Evolutionary conservation across 139 green algal genomes (phyloP), one percentile per base, ranked within the genome.

Genomic region (Asterochloris sp.): DNA sequence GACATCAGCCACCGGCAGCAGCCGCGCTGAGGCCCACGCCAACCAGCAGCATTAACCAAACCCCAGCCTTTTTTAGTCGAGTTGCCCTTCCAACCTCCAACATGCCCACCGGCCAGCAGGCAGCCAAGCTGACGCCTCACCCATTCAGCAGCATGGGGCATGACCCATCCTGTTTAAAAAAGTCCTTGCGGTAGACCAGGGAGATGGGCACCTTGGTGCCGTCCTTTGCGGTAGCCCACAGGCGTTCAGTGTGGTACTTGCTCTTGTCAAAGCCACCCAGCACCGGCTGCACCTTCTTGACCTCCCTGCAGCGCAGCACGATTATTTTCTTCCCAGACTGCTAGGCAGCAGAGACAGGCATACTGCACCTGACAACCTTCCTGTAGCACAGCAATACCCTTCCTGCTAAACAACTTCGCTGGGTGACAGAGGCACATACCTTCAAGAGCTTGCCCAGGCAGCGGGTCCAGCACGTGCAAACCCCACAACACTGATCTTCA

Each of bases 261-360:
- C 83, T 75, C 28, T 83, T 77, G 82, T 94, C 89, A 83, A 97
- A 98, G 66, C 91, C 93, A 11, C 94, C 94, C 63, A 95, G 89
- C 82, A 98, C 94, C 13, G 92, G 88, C 74, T 91, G 83, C 78
- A 97, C 92, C 83, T 97, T 97, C 86, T 96, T 95, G 6, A 85
- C 73, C 24, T 67, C 83, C 68, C 78, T 88, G 66, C 83, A 69
- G 16, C 9, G 10, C 75, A 71, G 54, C 26, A 62, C 17, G 13
- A 27, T 11, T n/a, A 13, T 10, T 1, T n/a, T n/a, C n/a, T n/a
- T n/a, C n/a, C n/a, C n/a, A n/a, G n/a, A n/a, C n/a, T n/a, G 38
- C 38, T 54, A 54, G 38, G 38, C 38, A 54, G 38, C 38, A 54
- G 38, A 54, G 2, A 2, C 6, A 54, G 38, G 38, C 38, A 54